Evolutionary conservation across 2,329 filamentous ascomycete species (phyloP).

Genomic region (Alternaria postmessia): DNA sequence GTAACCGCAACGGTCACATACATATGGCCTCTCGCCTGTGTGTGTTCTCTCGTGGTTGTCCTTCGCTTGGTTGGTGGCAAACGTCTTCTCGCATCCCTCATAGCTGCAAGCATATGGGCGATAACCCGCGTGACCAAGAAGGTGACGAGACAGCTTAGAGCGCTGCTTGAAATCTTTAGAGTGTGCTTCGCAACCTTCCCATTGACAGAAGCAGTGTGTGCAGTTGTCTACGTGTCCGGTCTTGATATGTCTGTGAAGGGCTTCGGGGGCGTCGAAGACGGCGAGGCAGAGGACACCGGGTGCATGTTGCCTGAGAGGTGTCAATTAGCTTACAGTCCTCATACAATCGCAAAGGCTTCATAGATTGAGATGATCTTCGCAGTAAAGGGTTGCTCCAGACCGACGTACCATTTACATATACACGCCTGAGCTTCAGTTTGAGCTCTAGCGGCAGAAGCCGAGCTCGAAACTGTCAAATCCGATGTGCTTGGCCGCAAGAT

Average conservation of each 20-base stretch:
- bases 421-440: constrained; percentile 24
- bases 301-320: constrained; percentile 31
- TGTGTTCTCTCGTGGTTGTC: constrained; percentile 52
- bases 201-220: constrained; percentile 46
- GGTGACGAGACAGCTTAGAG: constrained; percentile 49
- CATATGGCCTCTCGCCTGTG: constrained; percentile 48
- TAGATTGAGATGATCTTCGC: not conserved
- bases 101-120: constrained; percentile 49
- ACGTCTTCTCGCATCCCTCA: constrained; percentile 47
- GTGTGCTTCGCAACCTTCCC: constrained; percentile 45
- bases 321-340: not conserved
- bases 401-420: constrained; percentile 43
- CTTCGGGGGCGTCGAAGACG: constrained; percentile 36
- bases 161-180: constrained; percentile 52
- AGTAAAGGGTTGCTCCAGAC: not conserved
- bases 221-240: constrained; percentile 47
- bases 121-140: constrained; percentile 49
- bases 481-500: constrained; percentile 29
- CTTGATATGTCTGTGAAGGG: constrained; percentile 49
- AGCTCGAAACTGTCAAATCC: constrained; percentile 13
- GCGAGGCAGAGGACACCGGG: constrained; percentile 40
- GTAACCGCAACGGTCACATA: constrained; percentile 48
- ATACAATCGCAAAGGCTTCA: not conserved
- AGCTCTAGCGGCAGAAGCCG: constrained; percentile 6
- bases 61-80: constrained; percentile 52